Evolutionary conservation across 2,329 filamentous ascomycete species (phyloP), one percentile per base, ranked within the genome.

Genomic region (Botryotinia globosa): DNA sequence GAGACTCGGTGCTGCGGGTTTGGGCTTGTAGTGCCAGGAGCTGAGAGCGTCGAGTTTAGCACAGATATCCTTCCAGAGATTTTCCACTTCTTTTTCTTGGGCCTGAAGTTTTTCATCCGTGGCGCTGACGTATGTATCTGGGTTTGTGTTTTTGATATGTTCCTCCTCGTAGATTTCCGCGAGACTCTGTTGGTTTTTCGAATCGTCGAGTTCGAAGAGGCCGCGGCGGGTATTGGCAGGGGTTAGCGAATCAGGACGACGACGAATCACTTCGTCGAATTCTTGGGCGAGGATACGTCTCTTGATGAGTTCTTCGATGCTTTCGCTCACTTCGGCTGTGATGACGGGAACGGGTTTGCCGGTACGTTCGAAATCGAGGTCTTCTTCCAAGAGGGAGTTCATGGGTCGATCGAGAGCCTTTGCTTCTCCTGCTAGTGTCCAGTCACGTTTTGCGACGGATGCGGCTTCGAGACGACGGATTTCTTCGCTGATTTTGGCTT

Each of bases 91-190:
- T 73, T 88, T 87, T 82, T 98, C 94, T 79, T 97, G 93, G 74
- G 91, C 91, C 76, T 89, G 89, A 37, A 94, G 84, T 82, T 94
- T 95, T 82, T 96, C 93, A 79, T 97, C 92, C 48, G 91, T 89
- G 77, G 91, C 89, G 81, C 93, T 94, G 74, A 96, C 88, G 80
- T 94, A 97, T 51, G 88, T 91, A 75, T 89, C 89, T 4, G 94
- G 92, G 81, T 98, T 92, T 3, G 88, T 88, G 70, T 88, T 87
- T 80, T 92, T 91, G 75, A 95, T 85, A 82, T 97, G 93, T 77
- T 98, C 94, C 80, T 96, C 92, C 83, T 98, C 96, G 84, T 98
- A 99, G 68, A 97, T 87, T 78, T 98, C 94, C 0, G 94, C 95
- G 20, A 99, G 88, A 75, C 93, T 90, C 82, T 97, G 92, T 80